These are phyloP conservation scores for Carex littledalei DNA, from an alignment of 176 grass and related monocot genomes.

Conservation along the genomic window DNA sequence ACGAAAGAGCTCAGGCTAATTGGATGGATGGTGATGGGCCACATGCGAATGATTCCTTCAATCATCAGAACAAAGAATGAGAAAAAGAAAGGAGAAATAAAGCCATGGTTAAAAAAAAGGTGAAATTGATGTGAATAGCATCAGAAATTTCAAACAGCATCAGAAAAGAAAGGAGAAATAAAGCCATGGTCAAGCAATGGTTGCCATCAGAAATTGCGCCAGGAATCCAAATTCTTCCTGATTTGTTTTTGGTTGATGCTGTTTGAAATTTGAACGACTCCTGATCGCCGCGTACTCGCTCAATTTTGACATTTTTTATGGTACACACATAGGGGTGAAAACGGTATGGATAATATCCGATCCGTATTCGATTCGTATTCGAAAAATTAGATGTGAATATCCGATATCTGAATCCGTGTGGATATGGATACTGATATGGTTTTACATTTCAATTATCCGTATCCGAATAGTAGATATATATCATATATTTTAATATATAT, in stretches of 20 bases:
- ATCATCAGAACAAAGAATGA: conserved; percentile 3
- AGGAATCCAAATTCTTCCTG: conserved; percentile 5
- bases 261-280: conserved; percentile 10
- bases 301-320: neutral
- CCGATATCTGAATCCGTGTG: no score
- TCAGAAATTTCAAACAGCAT: no score
- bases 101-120: neutral
- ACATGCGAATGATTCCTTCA: neutral
- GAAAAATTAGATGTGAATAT: no score
- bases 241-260: neutral
- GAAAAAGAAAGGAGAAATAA: neutral
- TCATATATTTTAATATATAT: no score
- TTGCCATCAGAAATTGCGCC: conserved; percentile 5
- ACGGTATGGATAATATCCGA: no score
- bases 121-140: neutral
- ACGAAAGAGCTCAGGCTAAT: neutral
- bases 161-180: neutral
- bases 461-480: no score
- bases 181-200: neutral
- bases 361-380: no score
- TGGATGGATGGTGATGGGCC: neutral
- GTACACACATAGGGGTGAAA: neutral
- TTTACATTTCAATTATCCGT: no score
- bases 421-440: no score
- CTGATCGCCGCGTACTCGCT: conserved; percentile 8